phyloP scores from a whole-genome alignment of 306 rosid species.

The Glycyrrhiza uralensis region DNA sequence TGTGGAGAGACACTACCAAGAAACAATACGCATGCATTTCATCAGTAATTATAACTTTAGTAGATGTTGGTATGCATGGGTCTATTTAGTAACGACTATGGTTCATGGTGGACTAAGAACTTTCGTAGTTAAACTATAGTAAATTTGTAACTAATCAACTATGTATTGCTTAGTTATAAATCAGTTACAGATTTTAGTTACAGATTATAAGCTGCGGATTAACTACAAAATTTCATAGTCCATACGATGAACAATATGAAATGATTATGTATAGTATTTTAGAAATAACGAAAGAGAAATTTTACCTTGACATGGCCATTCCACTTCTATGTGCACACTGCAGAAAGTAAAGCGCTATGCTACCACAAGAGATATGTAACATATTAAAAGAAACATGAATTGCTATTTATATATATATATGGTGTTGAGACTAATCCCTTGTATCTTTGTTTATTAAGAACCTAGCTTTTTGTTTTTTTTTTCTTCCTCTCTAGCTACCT shows the following conservation, averaged over 20 bases:
- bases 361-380: background rate
- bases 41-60: no score
- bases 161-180: no score
- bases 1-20: background rate
- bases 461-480: no score
- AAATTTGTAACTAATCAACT: no score
- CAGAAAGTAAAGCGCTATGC: background rate
- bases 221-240: background rate
- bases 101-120: no score
- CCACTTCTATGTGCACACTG: background rate
- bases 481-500: no score
- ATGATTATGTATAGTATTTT: background rate
- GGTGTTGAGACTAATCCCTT: background rate
- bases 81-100: no score
- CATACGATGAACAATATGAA: background rate
- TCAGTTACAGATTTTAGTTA: no score
- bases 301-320: constrained; percentile 38
- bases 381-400: background rate
- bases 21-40: background rate
- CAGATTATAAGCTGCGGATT: no score
- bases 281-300: background rate
- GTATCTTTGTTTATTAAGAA: background rate
- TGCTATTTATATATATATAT: background rate
- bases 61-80: no score
- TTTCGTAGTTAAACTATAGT: no score